A percentile compares a stretch with the other conserved stretches of the same genome.
Conservation (phyloP, 1,139 yeast species). For the Lodderomyces margitis region DNA sequence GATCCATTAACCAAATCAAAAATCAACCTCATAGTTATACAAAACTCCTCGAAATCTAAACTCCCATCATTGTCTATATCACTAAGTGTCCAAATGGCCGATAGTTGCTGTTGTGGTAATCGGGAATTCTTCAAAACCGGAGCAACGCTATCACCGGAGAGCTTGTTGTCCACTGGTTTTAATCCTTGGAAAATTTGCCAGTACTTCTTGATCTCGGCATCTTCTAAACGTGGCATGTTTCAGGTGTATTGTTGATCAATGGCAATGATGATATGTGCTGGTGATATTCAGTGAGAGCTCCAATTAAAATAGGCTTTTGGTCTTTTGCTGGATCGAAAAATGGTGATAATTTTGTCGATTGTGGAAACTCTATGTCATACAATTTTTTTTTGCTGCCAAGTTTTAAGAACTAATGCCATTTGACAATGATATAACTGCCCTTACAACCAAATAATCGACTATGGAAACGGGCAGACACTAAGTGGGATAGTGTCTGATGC, state of each 20-base stretch:
- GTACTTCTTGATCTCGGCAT: conserved; percentile 92
- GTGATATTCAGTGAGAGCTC: no score
- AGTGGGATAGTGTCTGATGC: no score
- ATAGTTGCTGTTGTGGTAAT: conserved; percentile 69
- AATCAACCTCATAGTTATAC: conserved; percentile 93
- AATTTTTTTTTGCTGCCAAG: neutral
- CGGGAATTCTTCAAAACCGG: conserved; percentile 88
- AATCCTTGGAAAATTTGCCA: conserved; percentile 96
- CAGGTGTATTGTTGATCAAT: neutral
- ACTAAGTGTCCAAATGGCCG: conserved; percentile 85
- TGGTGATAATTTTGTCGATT: conserved; percentile 1
- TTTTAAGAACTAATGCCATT: no score
- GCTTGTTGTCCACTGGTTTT: conserved; percentile 72
- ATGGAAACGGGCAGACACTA: no score
- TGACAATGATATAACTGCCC: no score
- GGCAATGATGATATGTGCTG: neutral
- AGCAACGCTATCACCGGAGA: conserved; percentile 82
- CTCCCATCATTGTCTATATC: conserved; percentile 92
- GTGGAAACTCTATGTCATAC: neutral
- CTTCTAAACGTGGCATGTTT: conserved; percentile 63
- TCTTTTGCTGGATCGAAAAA: neutral
- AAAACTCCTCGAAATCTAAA: conserved; percentile 94
- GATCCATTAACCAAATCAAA: conserved; percentile 88
- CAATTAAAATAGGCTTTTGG: no score
- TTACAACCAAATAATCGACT: no score